Base-by-base conservation (phyloP, 768 basidiomycete species). In the Hygrocybe coccinea region DNA sequence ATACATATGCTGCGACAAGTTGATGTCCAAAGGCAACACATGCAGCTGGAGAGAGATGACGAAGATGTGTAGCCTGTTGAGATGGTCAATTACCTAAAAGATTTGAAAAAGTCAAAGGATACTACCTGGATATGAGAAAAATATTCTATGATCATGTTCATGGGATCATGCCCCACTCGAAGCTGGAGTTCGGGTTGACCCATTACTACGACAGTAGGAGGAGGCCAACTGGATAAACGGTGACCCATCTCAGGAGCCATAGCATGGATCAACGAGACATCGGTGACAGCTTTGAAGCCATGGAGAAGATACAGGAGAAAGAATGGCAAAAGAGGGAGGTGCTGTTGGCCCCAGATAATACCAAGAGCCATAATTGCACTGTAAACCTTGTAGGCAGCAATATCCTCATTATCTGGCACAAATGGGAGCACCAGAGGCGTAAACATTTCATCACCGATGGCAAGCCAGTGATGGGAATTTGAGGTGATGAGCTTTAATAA, bases 271-370 rank as follows among this genome's bases (percentile, higher is more conserved):
- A 55, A 46, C 1, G n/a, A 19, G 17, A 49, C 17, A 35, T 48
- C 25, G 19, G 47, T 10, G 6, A 34, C 47, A 4, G 45, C 29
- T 19, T 19, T 14, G 17, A 50, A 55, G 34, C 35, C 45, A 22
- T 43, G 19, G 17, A 55, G 29, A 15, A 55, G 25, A 38, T 55
- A 55, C 34, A 39, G 8, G n/a, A 55, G 33, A 7, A 55, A 37
- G 15, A 55, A 47, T 7, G 54, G 54, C 11, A 45, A 55, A 29
- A 55, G 19, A 19, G 54, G 54, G 24, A 55, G 36, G 22, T 46
- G 15, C 25, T 37, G 33, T 8, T 36, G 22, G 5, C 25, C 21
- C 34, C 36, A 55, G 29, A 55, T 34, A 14, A 55, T 14, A 12
- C n/a, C 25, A 12, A 55, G 15, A 3, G 33, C 33, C 34, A 55